Evolutionary conservation across 2,329 filamentous ascomycete species (phyloP), one percentile per base, ranked within the genome.

Genomic region (Colletotrichum eremochloae): DNA sequence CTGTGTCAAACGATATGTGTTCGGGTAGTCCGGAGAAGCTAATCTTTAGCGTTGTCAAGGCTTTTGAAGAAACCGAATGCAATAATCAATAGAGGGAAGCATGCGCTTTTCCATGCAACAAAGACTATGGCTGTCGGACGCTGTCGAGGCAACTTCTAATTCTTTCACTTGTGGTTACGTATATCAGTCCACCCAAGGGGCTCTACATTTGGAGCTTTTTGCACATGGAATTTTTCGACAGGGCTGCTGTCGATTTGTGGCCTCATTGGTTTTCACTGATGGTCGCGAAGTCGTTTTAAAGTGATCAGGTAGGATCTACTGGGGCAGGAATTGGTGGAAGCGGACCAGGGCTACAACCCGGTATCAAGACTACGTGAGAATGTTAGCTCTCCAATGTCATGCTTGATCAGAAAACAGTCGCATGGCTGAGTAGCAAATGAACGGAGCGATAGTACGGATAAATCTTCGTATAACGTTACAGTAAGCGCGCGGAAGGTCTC

Each of bases 401-500:
- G 29, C 5, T 9, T 4, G 2, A 15, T 12, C 29, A 15, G 14
- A 53, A 18, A 53, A 9, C 2, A 8, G 0, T 11, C 29, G 15
- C 7, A 20, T 33, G 15, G 29, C 15, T 2, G 29, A 18, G 29
- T 33, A 33, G 18, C 50, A 53, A 1, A 33, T 5, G 29, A 31
- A 38, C 20, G 11, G 33, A 36, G 11, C 15, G 9, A 1, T 2
- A 56, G 2, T 24, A 1, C 12, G 4, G 9, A 38, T 4, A 8
- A 2, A 14, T 15, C 4, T 38, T 56, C 53, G 20, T n/a, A n/a
- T n/a, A 38, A 38, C 6, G 15, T 38, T 14, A 15, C 11, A 33
- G 44, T 40, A 3, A 55, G 63, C 38, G 63, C 55, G 38, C 42
- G 63, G 31, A 56, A 63, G 36, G 63, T 57, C 46, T 67, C 31